A percentile compares a stretch with the other conserved stretches of the same genome.
Conservation (phyloP, 2,329 filamentous ascomycete species). For the Furcasterigmium sp. region DNA sequence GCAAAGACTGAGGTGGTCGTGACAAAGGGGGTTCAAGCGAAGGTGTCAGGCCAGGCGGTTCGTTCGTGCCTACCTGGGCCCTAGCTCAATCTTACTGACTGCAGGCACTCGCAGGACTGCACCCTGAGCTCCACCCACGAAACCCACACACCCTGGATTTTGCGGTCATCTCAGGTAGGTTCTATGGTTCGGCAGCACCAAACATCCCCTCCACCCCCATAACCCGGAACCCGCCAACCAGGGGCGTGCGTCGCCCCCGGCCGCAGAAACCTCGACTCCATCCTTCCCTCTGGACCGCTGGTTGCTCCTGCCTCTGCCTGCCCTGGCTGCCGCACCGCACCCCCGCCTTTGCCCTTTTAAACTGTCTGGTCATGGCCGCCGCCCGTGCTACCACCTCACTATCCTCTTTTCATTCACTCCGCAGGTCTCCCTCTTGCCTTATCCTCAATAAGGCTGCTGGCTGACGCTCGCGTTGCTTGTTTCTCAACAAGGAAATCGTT, state of each 20-base stretch:
- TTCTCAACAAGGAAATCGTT: conserved; percentile 31
- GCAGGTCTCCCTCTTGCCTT: conserved; percentile 38
- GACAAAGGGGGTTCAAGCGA: too few relatives aligned
- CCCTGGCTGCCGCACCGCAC: conserved; percentile 17
- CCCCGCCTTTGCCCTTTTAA: conserved; percentile 26
- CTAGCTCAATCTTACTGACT: too few relatives aligned
- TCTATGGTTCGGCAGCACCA: conserved; percentile 21
- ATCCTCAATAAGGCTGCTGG: conserved; percentile 25
- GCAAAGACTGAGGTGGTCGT: too few relatives aligned
- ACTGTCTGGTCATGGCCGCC: conserved; percentile 34
- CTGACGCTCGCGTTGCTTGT: conserved; percentile 30
- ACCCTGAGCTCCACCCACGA: too few relatives aligned
- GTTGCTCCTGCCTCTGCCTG: too few relatives aligned
- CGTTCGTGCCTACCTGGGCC: too few relatives aligned
- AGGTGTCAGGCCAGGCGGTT: too few relatives aligned
- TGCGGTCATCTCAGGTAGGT: conserved; percentile 2
- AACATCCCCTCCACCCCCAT: too few relatives aligned
- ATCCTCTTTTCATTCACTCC: conserved; percentile 46
- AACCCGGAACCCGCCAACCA: conserved; percentile 5
- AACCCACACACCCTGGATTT: too few relatives aligned
- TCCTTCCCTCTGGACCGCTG: conserved; percentile 11
- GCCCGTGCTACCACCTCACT: conserved; percentile 43
- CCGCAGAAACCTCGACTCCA: background rate
- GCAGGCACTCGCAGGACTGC: too few relatives aligned
- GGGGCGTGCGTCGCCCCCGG: conserved; percentile 1